Conservation (phyloP, 176 grass and related monocot species). For the Stipa capillata region DNA sequence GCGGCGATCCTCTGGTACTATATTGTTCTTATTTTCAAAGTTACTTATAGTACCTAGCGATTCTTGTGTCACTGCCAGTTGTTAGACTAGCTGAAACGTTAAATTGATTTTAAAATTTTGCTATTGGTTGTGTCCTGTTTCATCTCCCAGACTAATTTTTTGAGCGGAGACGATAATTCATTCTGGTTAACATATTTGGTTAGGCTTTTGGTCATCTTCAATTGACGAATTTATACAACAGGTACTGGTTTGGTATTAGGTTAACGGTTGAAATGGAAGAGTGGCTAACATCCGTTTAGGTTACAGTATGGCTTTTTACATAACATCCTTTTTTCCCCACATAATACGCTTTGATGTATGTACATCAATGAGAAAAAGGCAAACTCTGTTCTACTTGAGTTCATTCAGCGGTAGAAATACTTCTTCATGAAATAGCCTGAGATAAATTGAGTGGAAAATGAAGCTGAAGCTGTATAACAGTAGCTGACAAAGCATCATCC, state of each 20-base stretch:
- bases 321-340: too few relatives aligned
- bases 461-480: too few relatives aligned
- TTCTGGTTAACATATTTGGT: neutral
- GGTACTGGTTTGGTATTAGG: neutral
- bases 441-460: too few relatives aligned
- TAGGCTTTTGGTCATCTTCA: neutral
- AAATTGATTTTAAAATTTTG: neutral
- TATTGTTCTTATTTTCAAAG: neutral
- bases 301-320: neutral
- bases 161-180: neutral
- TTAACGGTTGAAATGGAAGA: too few relatives aligned
- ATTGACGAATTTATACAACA: neutral
- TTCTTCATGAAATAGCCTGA: too few relatives aligned
- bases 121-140: neutral
- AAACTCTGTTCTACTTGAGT: neutral
- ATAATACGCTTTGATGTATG: neutral
- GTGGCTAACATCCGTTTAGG: neutral
- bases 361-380: neutral
- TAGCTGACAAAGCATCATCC: too few relatives aligned
- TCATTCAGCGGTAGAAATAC: neutral
- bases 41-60: neutral
- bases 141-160: neutral
- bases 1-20: slow-evolving; percentile 91
- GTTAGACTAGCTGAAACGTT: too few relatives aligned
- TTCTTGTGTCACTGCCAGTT: neutral